A percentile compares a stretch with the other conserved stretches of the same genome.
These are phyloP conservation scores for Naganishia sp. DNA, from an alignment of 1,284 basidiomycete genomes.

Conservation along the genomic window DNA sequence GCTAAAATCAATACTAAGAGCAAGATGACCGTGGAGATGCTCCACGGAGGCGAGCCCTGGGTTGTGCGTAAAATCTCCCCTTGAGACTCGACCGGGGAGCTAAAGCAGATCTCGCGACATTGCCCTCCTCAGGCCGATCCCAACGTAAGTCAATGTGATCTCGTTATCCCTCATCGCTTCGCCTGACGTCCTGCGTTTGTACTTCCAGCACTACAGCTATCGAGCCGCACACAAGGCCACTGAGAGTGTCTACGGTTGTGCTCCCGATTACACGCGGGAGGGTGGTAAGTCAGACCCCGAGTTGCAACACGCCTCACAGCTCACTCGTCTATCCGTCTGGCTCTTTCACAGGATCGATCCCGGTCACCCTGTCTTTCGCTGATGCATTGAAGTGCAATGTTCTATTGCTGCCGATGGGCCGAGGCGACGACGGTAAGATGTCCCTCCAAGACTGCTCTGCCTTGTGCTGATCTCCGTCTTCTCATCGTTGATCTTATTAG, in stretches of 20 bases:
- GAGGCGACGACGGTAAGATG: constrained; percentile 79
- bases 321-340: neutral
- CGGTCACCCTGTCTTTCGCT: constrained; percentile 93
- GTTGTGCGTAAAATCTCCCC: constrained; percentile 48
- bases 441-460: neutral
- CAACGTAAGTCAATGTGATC: constrained; percentile 35
- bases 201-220: constrained; percentile 81
- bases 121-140: constrained; percentile 41
- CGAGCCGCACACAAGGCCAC: constrained; percentile 77
- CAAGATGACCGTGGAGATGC: constrained; percentile 65
- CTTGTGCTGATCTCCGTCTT: constrained; percentile 9
- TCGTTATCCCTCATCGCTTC: neutral
- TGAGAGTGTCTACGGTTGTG: constrained; percentile 74
- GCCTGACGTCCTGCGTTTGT: neutral
- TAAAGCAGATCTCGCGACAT: neutral
- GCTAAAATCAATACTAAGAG: constrained; percentile 82
- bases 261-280: constrained; percentile 87
- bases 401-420: constrained; percentile 84
- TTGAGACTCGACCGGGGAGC: neutral
- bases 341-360: constrained; percentile 71
- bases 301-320: too few species aligned
- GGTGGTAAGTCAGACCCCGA: constrained; percentile 56
- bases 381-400: constrained; percentile 74
- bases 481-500: constrained; percentile 26
- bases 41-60: constrained; percentile 90